Conservation (phyloP, 352 stramenopile genomes). For the Phytophthora ohioensis region DNA sequence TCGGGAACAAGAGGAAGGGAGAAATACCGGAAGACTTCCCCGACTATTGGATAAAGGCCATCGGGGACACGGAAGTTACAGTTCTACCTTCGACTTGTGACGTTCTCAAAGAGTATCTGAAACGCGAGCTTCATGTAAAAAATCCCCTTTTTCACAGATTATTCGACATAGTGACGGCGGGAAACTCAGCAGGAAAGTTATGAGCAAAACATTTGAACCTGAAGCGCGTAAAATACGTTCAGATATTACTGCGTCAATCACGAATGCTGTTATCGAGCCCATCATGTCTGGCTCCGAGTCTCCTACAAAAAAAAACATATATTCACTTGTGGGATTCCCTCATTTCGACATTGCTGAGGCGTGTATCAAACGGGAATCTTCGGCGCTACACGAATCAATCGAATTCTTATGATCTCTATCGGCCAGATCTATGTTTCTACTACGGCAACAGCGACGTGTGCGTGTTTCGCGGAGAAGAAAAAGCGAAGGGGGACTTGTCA, state of each 20-base stretch:
- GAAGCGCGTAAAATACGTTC: conserved; percentile 17
- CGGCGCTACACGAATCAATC: conserved; percentile 21
- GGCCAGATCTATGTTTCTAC: conserved; percentile 28
- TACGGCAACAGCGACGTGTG: conserved; percentile 17
- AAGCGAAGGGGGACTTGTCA: conserved; percentile 14
- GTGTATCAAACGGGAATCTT: conserved; percentile 10
- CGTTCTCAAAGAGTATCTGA: conserved; percentile 20
- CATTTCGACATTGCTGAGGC: conserved; percentile 1
- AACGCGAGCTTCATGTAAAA: conserved; percentile 24
- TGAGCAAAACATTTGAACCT: conserved; percentile 23
- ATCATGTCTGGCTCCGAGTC: conserved; percentile 8
- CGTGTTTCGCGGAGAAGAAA: conserved; percentile 30
- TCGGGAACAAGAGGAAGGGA: conserved; percentile 8
- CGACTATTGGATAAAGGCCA: conserved; percentile 24
- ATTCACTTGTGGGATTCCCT: conserved; percentile 27
- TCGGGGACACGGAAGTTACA: conserved; percentile 29
- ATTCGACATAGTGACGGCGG: conserved; percentile 12
- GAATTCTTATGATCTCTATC: conserved; percentile 11
- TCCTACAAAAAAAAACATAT: conserved; percentile 23
- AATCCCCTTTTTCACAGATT: conserved; percentile 19
- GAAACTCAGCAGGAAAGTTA: conserved; percentile 24
- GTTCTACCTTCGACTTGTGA: conserved; percentile 24
- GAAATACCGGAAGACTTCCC: conserved; percentile 12
- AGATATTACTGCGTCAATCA: conserved; percentile 9
- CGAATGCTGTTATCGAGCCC: conserved; percentile 18